phyloP scores from a whole-genome alignment of 169 alveolate species.

The Eimeria necatrix region DNA sequence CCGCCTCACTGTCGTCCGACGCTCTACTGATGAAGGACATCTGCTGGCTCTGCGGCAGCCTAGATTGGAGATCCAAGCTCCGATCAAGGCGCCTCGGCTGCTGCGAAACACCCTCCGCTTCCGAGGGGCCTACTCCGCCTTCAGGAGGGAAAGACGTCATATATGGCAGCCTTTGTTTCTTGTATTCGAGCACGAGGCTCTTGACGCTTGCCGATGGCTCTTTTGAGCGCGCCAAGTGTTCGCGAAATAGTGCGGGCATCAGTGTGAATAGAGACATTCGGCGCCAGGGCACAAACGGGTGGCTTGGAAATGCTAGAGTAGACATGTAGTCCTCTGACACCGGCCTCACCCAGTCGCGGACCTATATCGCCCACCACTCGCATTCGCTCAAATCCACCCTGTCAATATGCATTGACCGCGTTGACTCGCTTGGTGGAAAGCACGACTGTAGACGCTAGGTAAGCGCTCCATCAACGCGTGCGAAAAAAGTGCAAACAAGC shows the following conservation, averaged over 20 bases:
- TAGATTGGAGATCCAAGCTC: constrained; percentile 16
- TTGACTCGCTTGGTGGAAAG: too few relatives aligned
- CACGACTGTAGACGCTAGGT: too few relatives aligned
- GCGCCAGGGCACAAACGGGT: constrained; percentile 59
- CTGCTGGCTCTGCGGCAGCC: constrained; percentile 59
- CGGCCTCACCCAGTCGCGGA: constrained; percentile 74
- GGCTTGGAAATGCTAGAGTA: constrained; percentile 63
- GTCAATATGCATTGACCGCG: too few relatives aligned
- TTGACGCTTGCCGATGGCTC: constrained; percentile 63
- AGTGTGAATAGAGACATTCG: constrained; percentile 47
- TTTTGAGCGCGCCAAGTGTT: constrained; percentile 42
- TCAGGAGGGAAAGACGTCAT: constrained; percentile 54
- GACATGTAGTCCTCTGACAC: constrained; percentile 71
- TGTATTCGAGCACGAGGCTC: constrained; percentile 62
- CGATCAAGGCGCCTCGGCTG: constrained; percentile 10
- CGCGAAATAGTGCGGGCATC: constrained; percentile 54
- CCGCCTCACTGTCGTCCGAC: constrained; percentile 44
- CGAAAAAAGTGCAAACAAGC: too few relatives aligned
- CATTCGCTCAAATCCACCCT: too few relatives aligned
- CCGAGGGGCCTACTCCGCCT: constrained; percentile 24
- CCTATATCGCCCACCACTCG: background rate
- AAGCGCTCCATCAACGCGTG: too few relatives aligned
- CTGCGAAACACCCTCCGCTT: constrained; percentile 16
- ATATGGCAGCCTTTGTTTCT: constrained; percentile 53
- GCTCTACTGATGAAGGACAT: constrained; percentile 42